phyloP scores from a whole-genome alignment of 306 rosid species.

The Glycyrrhiza uralensis region DNA sequence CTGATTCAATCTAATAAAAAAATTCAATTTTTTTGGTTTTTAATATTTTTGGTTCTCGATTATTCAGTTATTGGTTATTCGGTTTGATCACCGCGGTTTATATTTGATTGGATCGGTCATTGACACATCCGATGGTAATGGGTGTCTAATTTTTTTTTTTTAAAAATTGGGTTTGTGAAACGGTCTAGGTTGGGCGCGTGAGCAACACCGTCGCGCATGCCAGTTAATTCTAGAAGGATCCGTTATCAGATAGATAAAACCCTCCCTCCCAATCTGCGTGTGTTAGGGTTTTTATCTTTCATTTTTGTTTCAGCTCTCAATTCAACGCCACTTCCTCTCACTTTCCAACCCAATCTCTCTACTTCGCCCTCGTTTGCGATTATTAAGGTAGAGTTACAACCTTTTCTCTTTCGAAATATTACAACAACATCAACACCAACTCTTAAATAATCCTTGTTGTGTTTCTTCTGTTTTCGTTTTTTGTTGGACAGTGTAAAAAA shows the following conservation, averaged over 20 bases:
- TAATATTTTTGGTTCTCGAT: no score
- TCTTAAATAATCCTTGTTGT: neutral
- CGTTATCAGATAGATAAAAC: neutral
- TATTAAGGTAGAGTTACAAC: neutral
- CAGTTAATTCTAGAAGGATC: slow-evolving; percentile 16
- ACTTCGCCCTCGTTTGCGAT: neutral
- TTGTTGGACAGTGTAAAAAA: slow-evolving; percentile 24
- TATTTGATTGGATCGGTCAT: no score
- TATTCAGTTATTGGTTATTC: no score
- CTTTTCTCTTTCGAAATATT: neutral
- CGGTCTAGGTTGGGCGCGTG: no score
- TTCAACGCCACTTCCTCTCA: neutral
- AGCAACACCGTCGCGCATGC: neutral
- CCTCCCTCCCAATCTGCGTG: neutral
- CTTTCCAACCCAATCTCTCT: neutral
- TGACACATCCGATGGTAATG: no score
- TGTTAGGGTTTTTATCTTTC: slow-evolving; percentile 40
- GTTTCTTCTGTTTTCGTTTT: neutral
- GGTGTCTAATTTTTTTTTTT: no score
- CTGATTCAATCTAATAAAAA: no score
- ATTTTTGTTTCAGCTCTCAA: neutral
- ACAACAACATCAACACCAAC: neutral
- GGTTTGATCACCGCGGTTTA: no score
- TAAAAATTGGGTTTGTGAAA: no score
- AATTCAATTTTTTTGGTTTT: no score